These are phyloP conservation scores for Tricholoma terreum DNA, from an alignment of 768 basidiomycete genomes.

Conservation along the genomic window DNA sequence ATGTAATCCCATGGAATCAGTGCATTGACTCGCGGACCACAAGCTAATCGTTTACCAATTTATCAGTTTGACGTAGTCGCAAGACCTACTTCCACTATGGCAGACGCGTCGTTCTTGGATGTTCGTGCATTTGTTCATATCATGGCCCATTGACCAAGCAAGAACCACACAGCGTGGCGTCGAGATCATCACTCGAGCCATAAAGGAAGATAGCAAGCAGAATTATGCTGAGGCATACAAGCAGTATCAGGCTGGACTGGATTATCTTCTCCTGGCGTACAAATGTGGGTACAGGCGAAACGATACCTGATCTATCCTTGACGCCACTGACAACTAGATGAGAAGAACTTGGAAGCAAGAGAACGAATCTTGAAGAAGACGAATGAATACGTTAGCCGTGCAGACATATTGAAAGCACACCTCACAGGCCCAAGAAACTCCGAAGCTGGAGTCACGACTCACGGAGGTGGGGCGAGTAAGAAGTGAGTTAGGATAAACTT, in stretches of 20 bases:
- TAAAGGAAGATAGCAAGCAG: constrained; percentile 88
- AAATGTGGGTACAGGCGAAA: constrained; percentile 60
- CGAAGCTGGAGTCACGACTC: constrained; percentile 42
- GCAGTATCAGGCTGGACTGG: constrained; percentile 90
- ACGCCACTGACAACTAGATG: constrained; percentile 46
- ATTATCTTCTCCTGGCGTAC: constrained; percentile 97
- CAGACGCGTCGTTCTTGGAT: no score
- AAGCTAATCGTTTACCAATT: no score
- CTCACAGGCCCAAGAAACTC: constrained; percentile 66
- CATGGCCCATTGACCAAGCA: no score
- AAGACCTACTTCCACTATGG: no score
- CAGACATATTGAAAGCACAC: constrained; percentile 89
- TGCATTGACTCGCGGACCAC: no score
- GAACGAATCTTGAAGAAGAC: constrained; percentile 83
- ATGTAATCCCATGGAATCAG: no score
- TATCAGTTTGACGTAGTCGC: no score
- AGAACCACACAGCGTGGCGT: constrained; percentile 52
- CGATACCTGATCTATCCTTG: neutral
- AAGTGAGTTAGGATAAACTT: constrained; percentile 32
- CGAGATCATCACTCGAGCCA: constrained; percentile 88
- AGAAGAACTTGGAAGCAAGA: constrained; percentile 94
- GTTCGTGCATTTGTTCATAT: no score
- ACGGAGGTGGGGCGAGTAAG: constrained; percentile 44
- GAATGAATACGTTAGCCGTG: constrained; percentile 86
- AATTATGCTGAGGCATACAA: constrained; percentile 95